phyloP scores from a whole-genome alignment of 257 asterid genomes.

The Nicotiana sylvestris region DNA sequence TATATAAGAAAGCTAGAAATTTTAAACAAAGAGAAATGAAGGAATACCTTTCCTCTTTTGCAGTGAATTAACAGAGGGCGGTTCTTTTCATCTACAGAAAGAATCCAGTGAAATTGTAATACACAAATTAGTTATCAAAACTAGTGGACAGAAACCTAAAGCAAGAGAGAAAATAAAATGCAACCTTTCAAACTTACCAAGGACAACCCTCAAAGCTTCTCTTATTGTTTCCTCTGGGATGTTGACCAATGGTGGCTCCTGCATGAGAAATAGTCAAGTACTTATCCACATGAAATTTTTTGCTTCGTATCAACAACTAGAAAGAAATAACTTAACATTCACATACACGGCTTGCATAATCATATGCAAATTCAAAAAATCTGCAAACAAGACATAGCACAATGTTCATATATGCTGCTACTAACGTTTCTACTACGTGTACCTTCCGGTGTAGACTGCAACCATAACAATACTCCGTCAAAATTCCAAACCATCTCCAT shows the following conservation, averaged over 20 bases:
- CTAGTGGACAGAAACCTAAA: not conserved
- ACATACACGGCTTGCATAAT: not conserved
- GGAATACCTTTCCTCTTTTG: constrained; percentile 82
- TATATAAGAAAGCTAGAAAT: not conserved
- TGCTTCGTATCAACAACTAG: not conserved
- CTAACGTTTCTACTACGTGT: not conserved
- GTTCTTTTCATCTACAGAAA: constrained; percentile 58
- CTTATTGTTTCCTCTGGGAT: constrained; percentile 62
- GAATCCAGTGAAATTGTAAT: constrained; percentile 4
- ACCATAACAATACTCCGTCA: not conserved
- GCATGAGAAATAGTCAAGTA: constrained; percentile 25
- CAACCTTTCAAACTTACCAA: constrained; percentile 38
- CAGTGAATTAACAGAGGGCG: constrained; percentile 85
- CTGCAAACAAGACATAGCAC: not conserved
- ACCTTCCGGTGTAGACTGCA: not conserved
- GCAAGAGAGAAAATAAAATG: not conserved
- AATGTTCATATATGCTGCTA: not conserved
- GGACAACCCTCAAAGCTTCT: constrained; percentile 49
- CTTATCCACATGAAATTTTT: not conserved
- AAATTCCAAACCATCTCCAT: not conserved
- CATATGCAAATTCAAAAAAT: not conserved
- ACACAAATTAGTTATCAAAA: not conserved
- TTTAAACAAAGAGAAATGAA: not conserved
- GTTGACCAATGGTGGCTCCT: constrained; percentile 66
- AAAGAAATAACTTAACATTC: not conserved